Percentiles rank a stretch among this genome's conserved stretches.
phyloP scores from a whole-genome alignment of 495 filamentous ascomycete species.

The Xylaria longipes region DNA sequence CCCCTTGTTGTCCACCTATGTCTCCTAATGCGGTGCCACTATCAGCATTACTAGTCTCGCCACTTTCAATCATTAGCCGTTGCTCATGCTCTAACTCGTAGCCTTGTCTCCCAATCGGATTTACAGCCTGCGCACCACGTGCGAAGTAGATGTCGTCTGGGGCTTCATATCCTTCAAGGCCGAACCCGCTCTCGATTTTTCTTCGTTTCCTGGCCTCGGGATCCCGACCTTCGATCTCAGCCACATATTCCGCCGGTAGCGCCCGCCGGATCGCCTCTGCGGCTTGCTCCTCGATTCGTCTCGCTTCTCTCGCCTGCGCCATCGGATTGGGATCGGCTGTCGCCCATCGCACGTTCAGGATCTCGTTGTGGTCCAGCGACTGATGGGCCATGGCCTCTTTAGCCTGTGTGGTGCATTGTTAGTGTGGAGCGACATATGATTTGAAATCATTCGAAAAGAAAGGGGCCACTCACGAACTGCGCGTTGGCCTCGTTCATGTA shows the following conservation, averaged over 20 bases:
- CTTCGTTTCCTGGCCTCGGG: constrained; percentile 84
- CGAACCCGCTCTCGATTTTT: constrained; percentile 89
- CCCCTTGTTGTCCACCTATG: constrained; percentile 47
- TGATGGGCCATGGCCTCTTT: constrained; percentile 91
- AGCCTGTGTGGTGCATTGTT: no score
- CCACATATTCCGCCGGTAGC: constrained; percentile 89
- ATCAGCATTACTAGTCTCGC: constrained; percentile 26
- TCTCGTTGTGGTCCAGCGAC: constrained; percentile 82
- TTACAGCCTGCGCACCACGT: constrained; percentile 63
- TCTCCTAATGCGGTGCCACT: constrained; percentile 42
- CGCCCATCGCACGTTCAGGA: constrained; percentile 96
- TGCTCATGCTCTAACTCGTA: constrained; percentile 56
- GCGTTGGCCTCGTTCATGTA: constrained; percentile 85
- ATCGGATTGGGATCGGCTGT: constrained; percentile 95
- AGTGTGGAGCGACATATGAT: no score
- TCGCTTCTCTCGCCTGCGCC: constrained; percentile 90
- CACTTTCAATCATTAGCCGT: constrained; percentile 57
- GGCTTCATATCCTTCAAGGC: constrained; percentile 88
- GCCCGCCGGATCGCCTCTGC: constrained; percentile 92
- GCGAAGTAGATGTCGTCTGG: constrained; percentile 96
- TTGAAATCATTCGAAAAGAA: no score
- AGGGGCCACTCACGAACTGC: no score
- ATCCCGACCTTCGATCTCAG: constrained; percentile 91
- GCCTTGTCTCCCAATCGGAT: constrained; percentile 60
- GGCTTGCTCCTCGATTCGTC: constrained; percentile 94